These are phyloP conservation scores for Fraxinus dipetala DNA, from an alignment of 305 asterid species.

Conservation along the genomic window DNA sequence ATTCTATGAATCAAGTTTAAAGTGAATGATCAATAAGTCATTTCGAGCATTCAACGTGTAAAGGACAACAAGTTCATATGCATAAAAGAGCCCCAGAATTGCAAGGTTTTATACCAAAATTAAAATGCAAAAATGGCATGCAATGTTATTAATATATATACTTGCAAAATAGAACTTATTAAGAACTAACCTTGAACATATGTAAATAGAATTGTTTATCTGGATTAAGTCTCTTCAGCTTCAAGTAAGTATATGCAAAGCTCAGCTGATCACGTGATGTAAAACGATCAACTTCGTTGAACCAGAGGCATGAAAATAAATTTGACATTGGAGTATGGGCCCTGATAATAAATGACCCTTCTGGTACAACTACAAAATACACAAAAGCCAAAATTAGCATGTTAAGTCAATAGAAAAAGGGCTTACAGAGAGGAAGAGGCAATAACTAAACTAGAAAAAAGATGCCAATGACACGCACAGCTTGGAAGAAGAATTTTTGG, in stretches of 20 bases:
- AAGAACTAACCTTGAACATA: slow-evolving; percentile 78
- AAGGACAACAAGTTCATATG: background rate
- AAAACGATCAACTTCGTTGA: slow-evolving; percentile 79
- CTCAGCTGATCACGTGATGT: slow-evolving; percentile 93
- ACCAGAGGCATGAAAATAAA: slow-evolving; percentile 86
- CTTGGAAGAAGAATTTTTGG: slow-evolving; percentile 65
- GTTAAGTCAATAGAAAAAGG: background rate
- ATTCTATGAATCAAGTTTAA: background rate
- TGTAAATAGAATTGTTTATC: slow-evolving; percentile 50
- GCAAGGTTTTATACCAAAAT: background rate
- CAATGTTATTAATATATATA: background rate
- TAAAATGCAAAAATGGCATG: background rate
- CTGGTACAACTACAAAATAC: slow-evolving; percentile 67
- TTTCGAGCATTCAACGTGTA: background rate
- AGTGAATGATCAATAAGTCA: background rate
- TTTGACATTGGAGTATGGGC: slow-evolving; percentile 92
- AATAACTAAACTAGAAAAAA: slow-evolving; percentile 12
- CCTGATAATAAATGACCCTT: slow-evolving; percentile 87
- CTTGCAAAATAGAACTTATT: background rate
- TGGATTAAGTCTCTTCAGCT: slow-evolving; percentile 73
- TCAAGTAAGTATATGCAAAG: slow-evolving; percentile 81
- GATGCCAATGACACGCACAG: slow-evolving; percentile 48
- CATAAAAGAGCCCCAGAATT: background rate
- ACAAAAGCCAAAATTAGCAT: slow-evolving; percentile 8
- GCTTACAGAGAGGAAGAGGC: slow-evolving; percentile 13